Percentiles rank a stretch among this genome's conserved stretches.
phyloP scores from a whole-genome alignment of 1,284 basidiomycete genomes.

The Coniophora puteana region DNA sequence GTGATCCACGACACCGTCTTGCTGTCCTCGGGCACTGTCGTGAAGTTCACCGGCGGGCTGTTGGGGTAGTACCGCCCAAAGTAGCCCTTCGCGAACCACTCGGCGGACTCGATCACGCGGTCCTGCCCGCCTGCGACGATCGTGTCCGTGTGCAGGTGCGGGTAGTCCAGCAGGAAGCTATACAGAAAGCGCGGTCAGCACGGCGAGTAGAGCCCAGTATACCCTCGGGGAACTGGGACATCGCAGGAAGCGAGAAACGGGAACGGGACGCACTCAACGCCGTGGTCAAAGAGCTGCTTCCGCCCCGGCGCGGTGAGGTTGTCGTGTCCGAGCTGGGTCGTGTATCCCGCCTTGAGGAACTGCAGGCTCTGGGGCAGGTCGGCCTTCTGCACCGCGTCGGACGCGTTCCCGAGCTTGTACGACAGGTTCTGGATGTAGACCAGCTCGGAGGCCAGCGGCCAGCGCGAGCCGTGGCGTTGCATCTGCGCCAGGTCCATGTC shows the following conservation, averaged over 20 bases:
- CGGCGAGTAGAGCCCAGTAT: too few relatives aligned
- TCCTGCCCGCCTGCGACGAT: constrained; percentile 42
- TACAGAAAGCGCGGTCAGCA: background rate
- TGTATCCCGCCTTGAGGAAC: constrained; percentile 41
- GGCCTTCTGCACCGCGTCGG: constrained; percentile 24
- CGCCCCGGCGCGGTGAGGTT: constrained; percentile 40
- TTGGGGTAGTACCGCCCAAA: constrained; percentile 33
- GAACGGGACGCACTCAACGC: constrained; percentile 29
- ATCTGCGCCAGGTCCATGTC: too few relatives aligned
- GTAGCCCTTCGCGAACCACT: constrained; percentile 43
- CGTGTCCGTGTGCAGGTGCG: constrained; percentile 29
- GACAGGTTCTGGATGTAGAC: constrained; percentile 33
- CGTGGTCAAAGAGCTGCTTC: constrained; percentile 40
- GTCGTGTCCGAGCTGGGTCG: constrained; percentile 32
- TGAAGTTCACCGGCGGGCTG: constrained; percentile 29
- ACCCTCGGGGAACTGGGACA: too few relatives aligned
- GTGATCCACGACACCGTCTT: constrained; percentile 41
- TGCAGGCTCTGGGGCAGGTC: constrained; percentile 30
- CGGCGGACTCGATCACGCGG: constrained; percentile 40
- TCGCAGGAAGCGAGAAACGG: constrained; percentile 5
- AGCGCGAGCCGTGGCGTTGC: constrained; percentile 41
- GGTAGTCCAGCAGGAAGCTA: constrained; percentile 37
- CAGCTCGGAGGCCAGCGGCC: constrained; percentile 28
- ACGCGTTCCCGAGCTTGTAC: constrained; percentile 28
- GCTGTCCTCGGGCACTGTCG: constrained; percentile 35